Base-by-base conservation (phyloP, 1,284 basidiomycete species). In the Moesziomyces globuligerus region DNA sequence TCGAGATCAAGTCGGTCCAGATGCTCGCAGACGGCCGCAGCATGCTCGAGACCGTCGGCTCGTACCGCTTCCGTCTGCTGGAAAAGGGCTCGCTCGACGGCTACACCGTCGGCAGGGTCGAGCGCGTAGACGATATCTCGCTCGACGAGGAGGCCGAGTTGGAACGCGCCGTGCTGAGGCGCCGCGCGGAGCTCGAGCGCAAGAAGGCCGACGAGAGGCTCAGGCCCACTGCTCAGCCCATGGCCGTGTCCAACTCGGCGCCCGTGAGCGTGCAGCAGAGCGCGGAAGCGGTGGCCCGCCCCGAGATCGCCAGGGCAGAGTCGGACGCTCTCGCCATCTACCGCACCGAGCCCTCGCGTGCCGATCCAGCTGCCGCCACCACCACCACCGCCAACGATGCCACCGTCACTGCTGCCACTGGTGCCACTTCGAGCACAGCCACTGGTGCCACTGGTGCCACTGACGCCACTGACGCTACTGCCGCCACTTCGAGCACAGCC, bases 11-110 rank as follows among this genome's bases (percentile, higher is more conserved):
- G 72, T 89, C 87, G 72, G 91, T 94, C 10, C 90, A 92, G 80
- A 92, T 93, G 88, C 86, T 94, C 20, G 86, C 89, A 2, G 94
- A 97, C 82, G 94, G 94, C 7, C 86, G 94, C 39, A 92, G 91
- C 80, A 88, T 94, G 85, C 89, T 96, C 32, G 91, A 95, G 83
- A 91, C 92, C 0, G 88, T 89, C 82, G 94, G 94, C 2, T 87
- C 88, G 7, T 88, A 88, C 81, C 88, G 94, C 11, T 97, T 98
- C 84, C 87, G 91, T 46, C 86, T 96, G 64, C 83, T 94, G 60
- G 92, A 94, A 80, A 75, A 87, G 89, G 54, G 91, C 13, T 58
- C 68, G 32, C 47, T 77, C 3, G 94, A 98, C 81, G 94, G 94
- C 7, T 97, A 97, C 81, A 89, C 89, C 79, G 90, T 96, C 44